Base-by-base conservation (phyloP, 257 asterid species). In the Solanum ossicruentum region DNA sequence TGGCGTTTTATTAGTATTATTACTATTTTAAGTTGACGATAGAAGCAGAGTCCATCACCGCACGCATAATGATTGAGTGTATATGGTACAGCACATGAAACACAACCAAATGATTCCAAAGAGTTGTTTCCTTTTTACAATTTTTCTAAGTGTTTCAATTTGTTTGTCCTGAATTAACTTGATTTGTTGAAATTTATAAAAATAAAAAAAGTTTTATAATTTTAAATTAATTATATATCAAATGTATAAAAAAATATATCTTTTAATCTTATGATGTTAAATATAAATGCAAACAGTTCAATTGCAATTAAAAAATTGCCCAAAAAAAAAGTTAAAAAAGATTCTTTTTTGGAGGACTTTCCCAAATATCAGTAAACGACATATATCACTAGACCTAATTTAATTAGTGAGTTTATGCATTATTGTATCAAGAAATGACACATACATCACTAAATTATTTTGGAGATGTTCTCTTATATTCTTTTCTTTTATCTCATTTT, bases 251-350 rank as follows among this genome's bases (percentile, higher is more conserved):
- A 10, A 32, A 32, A 2, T 32, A 58, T n/a, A 10, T 58, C 1
- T 0, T 1, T 58, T n/a, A 58, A 58, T 58, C 0, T 58, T n/a
- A 0, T n/a, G 1, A n/a, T n/a, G 3, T n/a, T n/a, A n/a, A 20
- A 58, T 13, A 58, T 11, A 3, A 58, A 1, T 9, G 12, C 63
- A 7, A 0, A 57, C 8, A 57, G 1, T 18, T 57, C 8, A 56
- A 17, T 8, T 12, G 5, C 2, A 12, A 1, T 51, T 12, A 51
- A 12, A 1, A 15, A 15, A 3, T 54, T 6, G 8, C 1, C 4
- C 39, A 32, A 36, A 36, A 3, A 4, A 4, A 4, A 36, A 36
- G 32, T 28, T 28, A 28, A 20, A 52, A 52, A 51, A 12, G 4
- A 52, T 0, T 4, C 4, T 0, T 52, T 52, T 52, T 18, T 0